Evolutionary conservation across 2,329 filamentous ascomycete species (phyloP).

Genomic region (Ophiosphaerella korrae): DNA sequence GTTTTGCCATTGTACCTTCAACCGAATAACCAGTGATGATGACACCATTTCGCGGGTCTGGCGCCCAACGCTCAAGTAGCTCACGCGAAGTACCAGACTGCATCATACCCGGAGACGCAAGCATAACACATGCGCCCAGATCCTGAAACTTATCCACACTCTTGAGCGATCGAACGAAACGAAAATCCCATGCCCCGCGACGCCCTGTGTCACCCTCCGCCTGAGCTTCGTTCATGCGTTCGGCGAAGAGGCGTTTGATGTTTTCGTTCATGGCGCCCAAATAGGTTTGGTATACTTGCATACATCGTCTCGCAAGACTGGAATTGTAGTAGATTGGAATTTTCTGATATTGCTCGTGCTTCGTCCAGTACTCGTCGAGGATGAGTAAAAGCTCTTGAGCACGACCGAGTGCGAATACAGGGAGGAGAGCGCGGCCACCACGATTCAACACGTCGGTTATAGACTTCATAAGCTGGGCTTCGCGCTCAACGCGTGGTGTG

Average conservation of each 20-base stretch:
- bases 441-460: slow-evolving; percentile 90
- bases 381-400: slow-evolving; percentile 95
- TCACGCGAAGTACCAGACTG: slow-evolving; percentile 95
- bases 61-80: slow-evolving; percentile 92
- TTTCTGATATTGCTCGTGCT: slow-evolving; percentile 85
- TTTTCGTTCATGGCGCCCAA: slow-evolving; percentile 99
- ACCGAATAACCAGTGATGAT: slow-evolving; percentile 98
- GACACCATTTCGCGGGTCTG: slow-evolving; percentile 95
- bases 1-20: slow-evolving; percentile 96
- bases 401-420: slow-evolving; percentile 90
- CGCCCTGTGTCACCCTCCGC: slow-evolving; percentile 73
- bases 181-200: slow-evolving; percentile 95
- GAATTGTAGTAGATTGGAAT: slow-evolving; percentile 97
- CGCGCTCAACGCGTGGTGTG: slow-evolving; percentile 85
- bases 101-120: slow-evolving; percentile 96
- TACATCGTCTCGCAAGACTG: slow-evolving; percentile 92
- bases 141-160: slow-evolving; percentile 96
- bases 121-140: slow-evolving; percentile 93
- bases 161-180: slow-evolving; percentile 88
- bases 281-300: slow-evolving; percentile 98
- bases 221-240: slow-evolving; percentile 89
- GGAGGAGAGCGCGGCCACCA: slow-evolving; percentile 89
- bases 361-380: slow-evolving; percentile 94
- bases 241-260: slow-evolving; percentile 92
- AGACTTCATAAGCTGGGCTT: slow-evolving; percentile 92